A percentile compares a stretch with the other conserved stretches of the same genome.
phyloP scores from a whole-genome alignment of 2,329 filamentous ascomycete species.

The Trichoderma koningii region DNA sequence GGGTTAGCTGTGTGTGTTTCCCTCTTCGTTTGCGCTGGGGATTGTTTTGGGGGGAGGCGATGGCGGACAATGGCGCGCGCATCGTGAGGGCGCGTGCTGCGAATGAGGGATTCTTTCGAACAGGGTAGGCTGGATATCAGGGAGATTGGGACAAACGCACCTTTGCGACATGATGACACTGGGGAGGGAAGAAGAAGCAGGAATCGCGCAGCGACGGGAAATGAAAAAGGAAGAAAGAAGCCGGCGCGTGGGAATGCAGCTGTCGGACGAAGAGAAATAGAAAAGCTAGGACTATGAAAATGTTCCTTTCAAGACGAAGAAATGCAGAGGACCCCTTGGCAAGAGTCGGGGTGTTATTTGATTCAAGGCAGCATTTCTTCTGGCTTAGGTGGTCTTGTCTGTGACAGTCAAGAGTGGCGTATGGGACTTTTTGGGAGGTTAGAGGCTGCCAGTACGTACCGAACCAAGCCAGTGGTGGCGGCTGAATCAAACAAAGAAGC shows the following conservation, averaged over 20 bases:
- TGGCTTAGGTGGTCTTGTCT: constrained; percentile 30
- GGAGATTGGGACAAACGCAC: constrained; percentile 32
- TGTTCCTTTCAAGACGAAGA: constrained; percentile 1
- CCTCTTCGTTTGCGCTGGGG: background rate
- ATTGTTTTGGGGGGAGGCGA: background rate
- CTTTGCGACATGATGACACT: constrained; percentile 40
- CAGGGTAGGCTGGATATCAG: background rate
- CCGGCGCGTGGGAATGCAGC: background rate
- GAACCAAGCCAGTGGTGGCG: constrained; percentile 13
- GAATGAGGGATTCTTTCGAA: background rate
- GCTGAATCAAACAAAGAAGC: background rate
- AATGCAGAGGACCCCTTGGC: constrained; percentile 1
- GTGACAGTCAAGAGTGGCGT: constrained; percentile 20
- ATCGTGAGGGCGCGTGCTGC: constrained; percentile 7
- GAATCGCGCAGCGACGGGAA: background rate
- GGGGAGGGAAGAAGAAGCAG: background rate
- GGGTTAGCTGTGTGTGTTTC: background rate
- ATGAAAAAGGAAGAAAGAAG: background rate
- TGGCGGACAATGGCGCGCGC: background rate
- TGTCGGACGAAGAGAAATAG: background rate
- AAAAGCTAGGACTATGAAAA: background rate
- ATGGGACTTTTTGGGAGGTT: constrained; percentile 12
- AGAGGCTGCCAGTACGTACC: constrained; percentile 21
- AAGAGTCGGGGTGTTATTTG: background rate
- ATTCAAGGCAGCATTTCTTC: constrained; percentile 11